A percentile compares a stretch with the other conserved stretches of the same genome.
phyloP scores from a whole-genome alignment of 495 filamentous ascomycete species.

The Hypoxylon cercidicola region DNA sequence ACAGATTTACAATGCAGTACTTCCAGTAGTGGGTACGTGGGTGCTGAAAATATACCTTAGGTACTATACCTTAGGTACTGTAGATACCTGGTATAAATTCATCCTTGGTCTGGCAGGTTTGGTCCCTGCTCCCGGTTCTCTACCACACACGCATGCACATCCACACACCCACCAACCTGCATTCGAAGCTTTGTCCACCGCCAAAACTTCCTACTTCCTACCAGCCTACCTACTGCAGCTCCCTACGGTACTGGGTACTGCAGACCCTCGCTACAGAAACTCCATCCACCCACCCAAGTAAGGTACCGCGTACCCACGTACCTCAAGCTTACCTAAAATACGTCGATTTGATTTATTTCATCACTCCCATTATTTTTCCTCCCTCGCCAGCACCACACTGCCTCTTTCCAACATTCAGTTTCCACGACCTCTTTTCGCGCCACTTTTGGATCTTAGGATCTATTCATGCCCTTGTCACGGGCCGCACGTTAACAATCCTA shows the following conservation, averaged over 20 bases:
- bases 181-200: constrained; percentile 23
- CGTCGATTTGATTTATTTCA: constrained; percentile 38
- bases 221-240: too few species aligned
- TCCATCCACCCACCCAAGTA: not conserved
- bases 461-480: constrained; percentile 26
- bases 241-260: too few species aligned
- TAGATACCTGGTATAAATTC: not conserved
- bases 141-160: constrained; percentile 19
- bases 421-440: constrained; percentile 21
- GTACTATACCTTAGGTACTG: constrained; percentile 8
- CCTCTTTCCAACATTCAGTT: constrained; percentile 21
- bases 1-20: too few species aligned
- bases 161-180: constrained; percentile 4
- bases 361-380: constrained; percentile 41
- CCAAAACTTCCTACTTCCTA: constrained; percentile 20
- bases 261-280: too few species aligned
- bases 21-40: constrained; percentile 3
- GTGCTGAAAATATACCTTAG: not conserved
- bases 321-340: constrained; percentile 43
- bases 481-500: constrained; percentile 18
- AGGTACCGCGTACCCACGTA: constrained; percentile 23
- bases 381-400: constrained; percentile 25
- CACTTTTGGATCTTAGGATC: constrained; percentile 13
- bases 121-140: constrained; percentile 22
- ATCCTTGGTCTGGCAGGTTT: not conserved